Conservation (phyloP, 2,329 filamentous ascomycete genomes). For the Onygenales sp. region DNA sequence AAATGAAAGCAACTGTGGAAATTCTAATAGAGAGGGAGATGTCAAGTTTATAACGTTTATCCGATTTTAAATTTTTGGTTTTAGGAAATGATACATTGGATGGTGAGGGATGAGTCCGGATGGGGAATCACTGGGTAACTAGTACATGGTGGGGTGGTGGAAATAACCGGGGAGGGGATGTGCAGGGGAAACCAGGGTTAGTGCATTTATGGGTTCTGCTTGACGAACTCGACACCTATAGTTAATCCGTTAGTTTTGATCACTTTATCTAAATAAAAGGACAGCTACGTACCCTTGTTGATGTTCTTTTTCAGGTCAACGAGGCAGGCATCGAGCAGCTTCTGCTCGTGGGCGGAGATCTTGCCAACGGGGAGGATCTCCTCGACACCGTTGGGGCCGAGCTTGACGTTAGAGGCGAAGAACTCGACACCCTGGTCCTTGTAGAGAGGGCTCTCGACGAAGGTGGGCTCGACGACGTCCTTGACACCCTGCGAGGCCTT, state of each 20-base stretch:
- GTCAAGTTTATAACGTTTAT: too few relatives aligned
- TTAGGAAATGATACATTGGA: neutral
- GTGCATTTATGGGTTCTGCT: constrained; percentile 42
- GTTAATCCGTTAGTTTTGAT: neutral
- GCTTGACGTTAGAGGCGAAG: constrained; percentile 92
- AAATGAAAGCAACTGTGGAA: too few relatives aligned
- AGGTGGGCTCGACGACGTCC: constrained; percentile 90
- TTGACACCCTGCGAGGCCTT: constrained; percentile 88
- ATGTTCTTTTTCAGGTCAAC: constrained; percentile 68
- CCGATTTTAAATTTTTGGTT: neutral
- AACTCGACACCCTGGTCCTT: constrained; percentile 97
- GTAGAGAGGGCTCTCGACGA: constrained; percentile 94
- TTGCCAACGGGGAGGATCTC: constrained; percentile 84
- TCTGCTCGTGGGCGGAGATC: constrained; percentile 77
- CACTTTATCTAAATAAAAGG: neutral
- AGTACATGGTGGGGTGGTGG: too few relatives aligned
- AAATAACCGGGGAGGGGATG: neutral
- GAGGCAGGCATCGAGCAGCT: constrained; percentile 77
- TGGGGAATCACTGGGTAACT: neutral
- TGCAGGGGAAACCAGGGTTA: neutral
- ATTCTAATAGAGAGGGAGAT: too few relatives aligned
- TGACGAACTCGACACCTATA: constrained; percentile 49
- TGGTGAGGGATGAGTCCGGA: neutral
- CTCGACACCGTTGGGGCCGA: constrained; percentile 92
- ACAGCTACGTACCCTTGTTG: constrained; percentile 58